Evolutionary conservation across 148 eudicot species (phyloP).

Genomic region (Selenicereus undatus): DNA sequence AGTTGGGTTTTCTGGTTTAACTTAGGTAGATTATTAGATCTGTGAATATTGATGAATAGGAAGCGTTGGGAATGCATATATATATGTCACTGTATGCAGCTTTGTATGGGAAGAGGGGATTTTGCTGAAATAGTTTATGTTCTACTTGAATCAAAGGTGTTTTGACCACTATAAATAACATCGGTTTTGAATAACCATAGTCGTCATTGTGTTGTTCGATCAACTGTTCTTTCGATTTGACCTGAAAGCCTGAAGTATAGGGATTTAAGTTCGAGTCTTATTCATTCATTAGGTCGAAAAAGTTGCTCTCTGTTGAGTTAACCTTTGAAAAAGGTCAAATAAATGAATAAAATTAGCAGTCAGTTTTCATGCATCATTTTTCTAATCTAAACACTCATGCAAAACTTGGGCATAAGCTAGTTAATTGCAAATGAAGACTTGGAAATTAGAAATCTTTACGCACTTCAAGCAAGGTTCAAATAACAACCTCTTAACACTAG

Average conservation of each 20-base stretch:
- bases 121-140: neutral
- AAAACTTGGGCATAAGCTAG: constrained; percentile 21
- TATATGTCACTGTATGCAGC: neutral
- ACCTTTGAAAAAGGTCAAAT: no score
- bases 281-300: no score
- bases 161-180: neutral
- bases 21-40: neutral
- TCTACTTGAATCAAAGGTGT: neutral
- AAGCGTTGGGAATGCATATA: neutral
- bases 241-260: no score
- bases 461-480: constrained; percentile 8
- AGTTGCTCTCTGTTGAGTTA: no score
- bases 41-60: constrained; percentile 12
- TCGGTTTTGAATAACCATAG: no score
- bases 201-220: no score
- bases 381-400: neutral
- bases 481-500: constrained; percentile 6
- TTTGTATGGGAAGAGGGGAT: neutral
- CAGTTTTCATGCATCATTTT: neutral
- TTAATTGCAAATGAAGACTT: neutral
- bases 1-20: neutral
- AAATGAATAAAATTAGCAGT: neutral
- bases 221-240: no score
- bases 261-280: no score
- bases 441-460: constrained; percentile 1